Conservation (phyloP, 2,329 filamentous ascomycete genomes). For the Neopestalotiopsis sp. region DNA sequence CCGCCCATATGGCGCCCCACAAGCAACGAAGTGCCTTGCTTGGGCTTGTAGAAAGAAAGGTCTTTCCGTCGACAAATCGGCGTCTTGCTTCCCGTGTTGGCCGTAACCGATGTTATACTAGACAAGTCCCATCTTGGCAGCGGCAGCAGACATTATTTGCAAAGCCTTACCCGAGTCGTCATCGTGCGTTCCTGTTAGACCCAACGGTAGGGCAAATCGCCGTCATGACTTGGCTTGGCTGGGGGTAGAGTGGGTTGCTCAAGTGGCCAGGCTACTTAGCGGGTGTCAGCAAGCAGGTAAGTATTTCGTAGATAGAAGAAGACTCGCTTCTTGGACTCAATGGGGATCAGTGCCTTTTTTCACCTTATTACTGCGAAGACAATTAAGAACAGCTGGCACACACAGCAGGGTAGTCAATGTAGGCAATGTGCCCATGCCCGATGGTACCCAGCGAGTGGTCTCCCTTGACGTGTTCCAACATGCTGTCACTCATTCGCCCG, state of each 20-base stretch:
- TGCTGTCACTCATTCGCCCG: neutral
- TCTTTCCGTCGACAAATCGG: neutral
- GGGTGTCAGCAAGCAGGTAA: neutral
- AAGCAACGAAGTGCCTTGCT: neutral
- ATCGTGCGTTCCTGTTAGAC: slow-evolving; percentile 19
- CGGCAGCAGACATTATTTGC: neutral
- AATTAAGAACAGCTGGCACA: neutral
- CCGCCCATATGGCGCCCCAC: neutral
- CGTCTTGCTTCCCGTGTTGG: neutral
- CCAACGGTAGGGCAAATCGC: slow-evolving; percentile 16
- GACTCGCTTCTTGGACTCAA: slow-evolving; percentile 5
- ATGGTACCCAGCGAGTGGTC: slow-evolving; percentile 4
- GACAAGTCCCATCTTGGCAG: neutral
- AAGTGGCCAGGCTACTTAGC: neutral
- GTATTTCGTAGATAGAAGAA: slow-evolving; percentile 2
- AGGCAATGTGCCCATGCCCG: slow-evolving; percentile 10
- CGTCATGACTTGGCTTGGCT: slow-evolving; percentile 13
- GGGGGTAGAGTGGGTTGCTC: neutral
- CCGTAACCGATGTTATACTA: neutral
- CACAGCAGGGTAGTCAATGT: neutral
- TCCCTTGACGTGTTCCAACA: neutral
- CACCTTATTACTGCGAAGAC: neutral
- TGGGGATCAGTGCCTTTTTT: neutral
- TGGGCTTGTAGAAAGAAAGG: neutral
- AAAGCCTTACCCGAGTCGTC: slow-evolving; percentile 1